Conservation (phyloP, 768 basidiomycete species). For the Suillus plorans region DNA sequence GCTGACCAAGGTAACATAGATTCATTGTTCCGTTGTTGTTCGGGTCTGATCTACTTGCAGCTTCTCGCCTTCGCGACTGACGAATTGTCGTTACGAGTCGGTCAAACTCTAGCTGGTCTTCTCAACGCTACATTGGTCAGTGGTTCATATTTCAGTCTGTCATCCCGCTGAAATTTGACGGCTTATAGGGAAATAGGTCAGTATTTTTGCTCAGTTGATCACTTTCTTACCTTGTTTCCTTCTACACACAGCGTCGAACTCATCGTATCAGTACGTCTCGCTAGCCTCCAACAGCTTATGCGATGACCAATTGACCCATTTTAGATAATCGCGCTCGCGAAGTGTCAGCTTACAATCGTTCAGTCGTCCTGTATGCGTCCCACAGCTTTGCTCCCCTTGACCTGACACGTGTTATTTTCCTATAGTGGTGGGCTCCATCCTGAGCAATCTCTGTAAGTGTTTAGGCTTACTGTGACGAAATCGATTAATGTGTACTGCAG, state of each 20-base stretch:
- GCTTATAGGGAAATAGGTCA: slow-evolving; percentile 31
- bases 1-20: slow-evolving; percentile 61
- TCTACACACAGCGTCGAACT: slow-evolving; percentile 44
- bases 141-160: neutral
- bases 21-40: neutral
- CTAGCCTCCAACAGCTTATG: neutral
- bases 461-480: neutral
- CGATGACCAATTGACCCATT: neutral
- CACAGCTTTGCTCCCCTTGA: neutral
- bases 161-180: neutral
- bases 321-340: slow-evolving; percentile 75
- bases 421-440: slow-evolving; percentile 77
- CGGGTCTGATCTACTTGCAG: slow-evolving; percentile 31
- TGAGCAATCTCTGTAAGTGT: slow-evolving; percentile 67
- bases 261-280: slow-evolving; percentile 64
- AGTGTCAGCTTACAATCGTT: slow-evolving; percentile 79
- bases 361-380: slow-evolving; percentile 64
- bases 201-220: slow-evolving; percentile 4
- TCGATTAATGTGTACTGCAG: slow-evolving; percentile 34
- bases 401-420: neutral
- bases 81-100: slow-evolving; percentile 77
- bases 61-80: slow-evolving; percentile 85
- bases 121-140: slow-evolving; percentile 81
- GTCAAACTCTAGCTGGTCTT: slow-evolving; percentile 80
- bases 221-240: neutral